phyloP scores from a whole-genome alignment of 2,329 filamentous ascomycete genomes.

The Canariomyces notabilis region DNA sequence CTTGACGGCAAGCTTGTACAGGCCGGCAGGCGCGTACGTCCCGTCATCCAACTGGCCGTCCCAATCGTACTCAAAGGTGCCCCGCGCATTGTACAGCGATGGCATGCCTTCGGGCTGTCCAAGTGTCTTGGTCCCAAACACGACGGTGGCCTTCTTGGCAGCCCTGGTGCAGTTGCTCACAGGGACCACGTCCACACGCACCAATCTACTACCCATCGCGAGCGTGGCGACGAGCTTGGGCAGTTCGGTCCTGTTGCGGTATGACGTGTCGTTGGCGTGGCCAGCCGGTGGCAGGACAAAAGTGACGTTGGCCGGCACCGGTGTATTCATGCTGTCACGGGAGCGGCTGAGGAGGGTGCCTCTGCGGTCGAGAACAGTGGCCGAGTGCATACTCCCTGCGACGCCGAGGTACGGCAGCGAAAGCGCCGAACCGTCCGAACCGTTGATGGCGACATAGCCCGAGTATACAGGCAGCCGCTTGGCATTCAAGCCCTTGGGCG shows the following conservation, averaged over 20 bases:
- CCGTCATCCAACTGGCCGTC: slow-evolving; percentile 45
- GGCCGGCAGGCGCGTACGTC: slow-evolving; percentile 43
- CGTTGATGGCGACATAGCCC: slow-evolving; percentile 43
- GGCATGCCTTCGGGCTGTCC: slow-evolving; percentile 43
- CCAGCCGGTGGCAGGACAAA: slow-evolving; percentile 41
- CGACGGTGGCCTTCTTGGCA: slow-evolving; percentile 24
- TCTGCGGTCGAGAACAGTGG: slow-evolving; percentile 30
- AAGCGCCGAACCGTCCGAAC: slow-evolving; percentile 36
- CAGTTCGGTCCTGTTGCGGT: slow-evolving; percentile 27
- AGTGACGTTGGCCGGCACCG: slow-evolving; percentile 32
- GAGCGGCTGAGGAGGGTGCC: slow-evolving; percentile 28
- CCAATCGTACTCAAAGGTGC: slow-evolving; percentile 32
- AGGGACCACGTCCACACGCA: slow-evolving; percentile 43
- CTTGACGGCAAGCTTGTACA: slow-evolving; percentile 45
- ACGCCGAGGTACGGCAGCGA: slow-evolving; percentile 38
- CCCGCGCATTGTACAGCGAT: slow-evolving; percentile 31
- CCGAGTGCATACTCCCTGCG: slow-evolving; percentile 35
- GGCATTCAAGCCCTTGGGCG: slow-evolving; percentile 35
- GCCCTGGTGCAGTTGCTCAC: slow-evolving; percentile 26
- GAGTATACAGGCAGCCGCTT: slow-evolving; percentile 44
- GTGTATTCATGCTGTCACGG: slow-evolving; percentile 20
- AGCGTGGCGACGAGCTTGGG: slow-evolving; percentile 39
- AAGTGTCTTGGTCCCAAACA: slow-evolving; percentile 37
- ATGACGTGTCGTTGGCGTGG: slow-evolving; percentile 28
- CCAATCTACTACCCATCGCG: slow-evolving; percentile 40